Base-by-base conservation (phyloP, 1,284 basidiomycete species). In the Salmacisia buchloeana region DNA sequence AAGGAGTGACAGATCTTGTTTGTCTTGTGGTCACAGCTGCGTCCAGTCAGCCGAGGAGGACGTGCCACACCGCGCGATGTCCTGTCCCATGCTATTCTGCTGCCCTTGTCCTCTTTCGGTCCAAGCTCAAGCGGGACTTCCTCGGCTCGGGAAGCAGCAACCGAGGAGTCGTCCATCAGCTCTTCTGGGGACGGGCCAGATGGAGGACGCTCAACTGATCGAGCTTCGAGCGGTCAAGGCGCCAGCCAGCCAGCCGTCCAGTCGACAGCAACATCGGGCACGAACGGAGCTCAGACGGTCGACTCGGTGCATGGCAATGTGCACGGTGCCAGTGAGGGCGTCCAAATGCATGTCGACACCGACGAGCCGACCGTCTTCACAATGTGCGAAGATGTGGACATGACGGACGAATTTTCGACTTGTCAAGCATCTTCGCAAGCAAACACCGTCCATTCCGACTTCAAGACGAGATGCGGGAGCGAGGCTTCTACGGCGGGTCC, bases 351-450 rank as follows among this genome's bases (percentile, higher is more conserved):
- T 4, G 6, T 21, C 18, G 18, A 21, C 39, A 21, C 18, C 15
- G 39, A 31, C 27, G 49, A 54, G 15, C 49, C 29, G 13, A 18
- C 49, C 29, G 34, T 54, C 29, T 54, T 54, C 34, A 31, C 21
- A 18, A 54, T 54, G 49, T 31, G 49, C 15, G 49, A 54, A 31
- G 49, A 54, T 33, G 49, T 54, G 27, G 49, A 54, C 29, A 54
- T 54, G 49, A 43, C 15, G 41, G 41, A 43, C 41, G 41, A 43
- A 7, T 15, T 43, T 43, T 18, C 41, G 15, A 43, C 41, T 43
- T 21, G 18, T 9, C 41, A n/a, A n/a, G n/a, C n/a, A n/a, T n/a
- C n/a, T n/a, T n/a, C n/a, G n/a, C n/a, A n/a, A n/a, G n/a, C n/a
- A n/a, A n/a, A n/a, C n/a, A n/a, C n/a, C n/a, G n/a, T 43, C 23